Percentiles rank a stretch among this genome's conserved stretches.
These are phyloP conservation scores for Candida coleopterorum DNA, from an alignment of 805 yeast species.

Conservation along the genomic window DNA sequence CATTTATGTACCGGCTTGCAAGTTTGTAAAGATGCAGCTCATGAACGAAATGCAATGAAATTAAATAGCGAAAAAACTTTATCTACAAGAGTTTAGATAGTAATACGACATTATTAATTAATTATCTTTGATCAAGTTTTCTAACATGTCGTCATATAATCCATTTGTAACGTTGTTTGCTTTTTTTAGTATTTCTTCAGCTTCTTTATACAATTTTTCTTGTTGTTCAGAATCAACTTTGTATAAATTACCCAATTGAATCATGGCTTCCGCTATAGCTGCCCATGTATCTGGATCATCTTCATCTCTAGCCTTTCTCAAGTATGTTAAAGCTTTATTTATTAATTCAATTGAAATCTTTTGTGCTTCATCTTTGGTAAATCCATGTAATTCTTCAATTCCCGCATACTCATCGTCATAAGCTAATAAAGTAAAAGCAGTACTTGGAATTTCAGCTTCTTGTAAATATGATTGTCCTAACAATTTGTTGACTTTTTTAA, in stretches of 20 bases:
- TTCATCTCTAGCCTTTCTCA: constrained; percentile 57
- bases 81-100: constrained; percentile 53
- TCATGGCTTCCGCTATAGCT: constrained; percentile 78
- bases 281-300: constrained; percentile 82
- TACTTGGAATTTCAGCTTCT: constrained; percentile 60
- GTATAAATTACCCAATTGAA: constrained; percentile 70
- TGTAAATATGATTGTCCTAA: constrained; percentile 61
- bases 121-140: constrained; percentile 33
- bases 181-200: constrained; percentile 60
- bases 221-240: constrained; percentile 66
- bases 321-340: constrained; percentile 49
- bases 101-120: background rate
- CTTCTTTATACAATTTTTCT: constrained; percentile 59
- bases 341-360: constrained; percentile 45
- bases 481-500: constrained; percentile 40
- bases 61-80: constrained; percentile 83
- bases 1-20: constrained; percentile 77
- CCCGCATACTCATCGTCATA: constrained; percentile 47
- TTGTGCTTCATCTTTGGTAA: constrained; percentile 41
- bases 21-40: constrained; percentile 75
- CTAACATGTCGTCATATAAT: constrained; percentile 59
- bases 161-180: constrained; percentile 83
- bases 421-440: constrained; percentile 48
- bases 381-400: constrained; percentile 29
- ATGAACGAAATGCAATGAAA: constrained; percentile 79